Base-by-base conservation (phyloP, 2,329 filamentous ascomycete genomes). In the Setomelanomma holmii region DNA sequence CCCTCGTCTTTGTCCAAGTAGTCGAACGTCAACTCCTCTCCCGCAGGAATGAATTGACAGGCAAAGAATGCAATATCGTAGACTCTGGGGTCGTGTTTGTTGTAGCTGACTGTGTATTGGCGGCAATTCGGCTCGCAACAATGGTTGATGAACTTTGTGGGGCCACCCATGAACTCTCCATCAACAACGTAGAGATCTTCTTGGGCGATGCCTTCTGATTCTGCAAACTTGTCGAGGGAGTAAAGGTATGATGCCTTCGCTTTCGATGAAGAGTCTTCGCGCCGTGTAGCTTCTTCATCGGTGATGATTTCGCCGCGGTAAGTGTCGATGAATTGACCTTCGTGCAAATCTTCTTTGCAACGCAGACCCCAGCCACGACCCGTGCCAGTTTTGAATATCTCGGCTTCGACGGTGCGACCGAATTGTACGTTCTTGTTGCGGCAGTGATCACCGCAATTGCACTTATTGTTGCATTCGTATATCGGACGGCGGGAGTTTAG, bases 91-190 rank as follows among this genome's bases (percentile, higher is more conserved):
- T 93, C 89, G 0, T 88, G 84, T 55, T 90, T 87, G 65, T 93
- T 90, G 44, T 89, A 89, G 1, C 90, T 88, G 1, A 91, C 85
- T 0, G 89, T 89, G 73, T 93, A 93, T 54, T 92, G 90, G 12
- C 88, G 81, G 66, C 91, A 82, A 65, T 93, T 93, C 0, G 90
- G 90, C 4, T 90, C 84, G 69, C 90, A 93, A 1, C 85, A 89
- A 71, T 95, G 90, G 64, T 95, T 95, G 71, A 93, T 89, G 73
- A 93, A 95, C 2, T 90, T 84, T 0, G 89, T 90, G 0, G 89
- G 89, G 0, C 89, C 89, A 1, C 90, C 89, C 79, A 88, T 86
- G 70, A 89, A 89, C 69, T 93, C 87, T 10, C 91, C 91, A 46
- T 84, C 82, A 0, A 84, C 76, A 0, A 82, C 77, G 51, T 79